phyloP scores from a whole-genome alignment of 805 yeast genomes.

The Phaffomyces antillensis region DNA sequence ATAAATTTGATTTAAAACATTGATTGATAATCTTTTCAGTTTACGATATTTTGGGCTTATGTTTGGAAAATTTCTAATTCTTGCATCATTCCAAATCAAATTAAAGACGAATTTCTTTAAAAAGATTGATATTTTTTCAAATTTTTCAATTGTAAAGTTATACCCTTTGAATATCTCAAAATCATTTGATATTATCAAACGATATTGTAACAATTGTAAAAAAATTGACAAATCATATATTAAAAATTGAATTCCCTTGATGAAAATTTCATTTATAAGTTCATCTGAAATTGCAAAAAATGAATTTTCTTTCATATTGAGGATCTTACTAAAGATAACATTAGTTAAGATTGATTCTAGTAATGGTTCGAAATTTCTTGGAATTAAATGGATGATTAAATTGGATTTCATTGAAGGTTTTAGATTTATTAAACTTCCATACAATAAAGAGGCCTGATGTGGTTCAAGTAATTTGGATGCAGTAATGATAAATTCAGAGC shows the following conservation, averaged over 20 bases:
- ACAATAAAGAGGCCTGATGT: slow-evolving; percentile 19
- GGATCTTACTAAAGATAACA: slow-evolving; percentile 13
- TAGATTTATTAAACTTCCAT: slow-evolving; percentile 29
- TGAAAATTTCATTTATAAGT: slow-evolving; percentile 1
- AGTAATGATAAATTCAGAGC: slow-evolving; percentile 21
- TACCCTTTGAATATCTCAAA: slow-evolving; percentile 43
- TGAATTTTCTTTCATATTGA: slow-evolving; percentile 5
- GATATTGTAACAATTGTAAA: slow-evolving; percentile 57
- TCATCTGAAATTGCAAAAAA: slow-evolving; percentile 5
- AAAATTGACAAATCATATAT: slow-evolving; percentile 37
- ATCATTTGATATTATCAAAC: slow-evolving; percentile 63
- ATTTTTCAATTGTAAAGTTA: slow-evolving; percentile 30
- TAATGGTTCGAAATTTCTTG: slow-evolving; percentile 31
- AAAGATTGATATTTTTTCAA: slow-evolving; percentile 36
- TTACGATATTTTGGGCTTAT: slow-evolving; percentile 6
- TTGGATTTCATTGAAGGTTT: slow-evolving; percentile 31
- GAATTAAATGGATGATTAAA: slow-evolving; percentile 35
- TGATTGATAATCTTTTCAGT: slow-evolving; percentile 34
- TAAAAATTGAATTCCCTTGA: slow-evolving; percentile 12
- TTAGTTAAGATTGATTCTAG: slow-evolving; percentile 20
- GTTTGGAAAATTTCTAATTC: background rate
- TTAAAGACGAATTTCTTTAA: slow-evolving; percentile 45
- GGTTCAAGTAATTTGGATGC: slow-evolving; percentile 18
- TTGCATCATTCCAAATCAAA: slow-evolving; percentile 33
- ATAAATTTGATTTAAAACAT: slow-evolving; percentile 57